phyloP scores from a whole-genome alignment of 345 rosid genomes.

The Brassica incana region DNA sequence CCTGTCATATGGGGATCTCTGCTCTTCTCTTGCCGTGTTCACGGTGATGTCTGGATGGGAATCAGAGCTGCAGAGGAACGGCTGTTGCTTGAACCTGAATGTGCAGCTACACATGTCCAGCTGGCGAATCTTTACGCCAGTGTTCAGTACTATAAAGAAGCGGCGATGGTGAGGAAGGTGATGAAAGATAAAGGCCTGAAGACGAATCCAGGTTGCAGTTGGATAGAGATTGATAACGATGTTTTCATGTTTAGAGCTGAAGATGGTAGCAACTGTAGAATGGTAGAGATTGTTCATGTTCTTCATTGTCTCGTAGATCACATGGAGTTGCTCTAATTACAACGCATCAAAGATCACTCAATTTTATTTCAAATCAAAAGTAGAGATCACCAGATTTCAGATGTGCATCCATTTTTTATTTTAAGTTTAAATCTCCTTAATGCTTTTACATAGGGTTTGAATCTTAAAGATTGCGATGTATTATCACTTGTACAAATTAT shows the following conservation, averaged over 20 bases:
- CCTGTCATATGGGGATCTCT: slow-evolving; percentile 84
- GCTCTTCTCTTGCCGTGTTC: slow-evolving; percentile 79
- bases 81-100: slow-evolving; percentile 67
- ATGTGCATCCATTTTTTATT: no score
- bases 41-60: slow-evolving; percentile 64
- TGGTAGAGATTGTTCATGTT: slow-evolving; percentile 45
- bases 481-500: no score
- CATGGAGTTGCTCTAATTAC: slow-evolving; percentile 25
- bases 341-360: not conserved
- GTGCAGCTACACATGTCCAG: slow-evolving; percentile 82
- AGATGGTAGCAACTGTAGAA: slow-evolving; percentile 49
- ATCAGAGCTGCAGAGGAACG: slow-evolving; percentile 85
- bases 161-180: slow-evolving; percentile 64
- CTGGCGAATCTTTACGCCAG: slow-evolving; percentile 78
- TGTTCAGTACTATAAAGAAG: slow-evolving; percentile 64
- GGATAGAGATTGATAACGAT: slow-evolving; percentile 75
- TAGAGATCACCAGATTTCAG: no score
- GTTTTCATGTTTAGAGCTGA: slow-evolving; percentile 71
- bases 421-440: no score
- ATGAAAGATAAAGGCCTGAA: slow-evolving; percentile 80
- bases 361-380: no score
- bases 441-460: no score
- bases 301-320: slow-evolving; percentile 56
- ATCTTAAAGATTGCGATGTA: no score
- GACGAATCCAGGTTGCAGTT: slow-evolving; percentile 74